Evolutionary conservation across 257 asterid genomes (phyloP).

Genomic region (Parsonsia alboflavescens): DNA sequence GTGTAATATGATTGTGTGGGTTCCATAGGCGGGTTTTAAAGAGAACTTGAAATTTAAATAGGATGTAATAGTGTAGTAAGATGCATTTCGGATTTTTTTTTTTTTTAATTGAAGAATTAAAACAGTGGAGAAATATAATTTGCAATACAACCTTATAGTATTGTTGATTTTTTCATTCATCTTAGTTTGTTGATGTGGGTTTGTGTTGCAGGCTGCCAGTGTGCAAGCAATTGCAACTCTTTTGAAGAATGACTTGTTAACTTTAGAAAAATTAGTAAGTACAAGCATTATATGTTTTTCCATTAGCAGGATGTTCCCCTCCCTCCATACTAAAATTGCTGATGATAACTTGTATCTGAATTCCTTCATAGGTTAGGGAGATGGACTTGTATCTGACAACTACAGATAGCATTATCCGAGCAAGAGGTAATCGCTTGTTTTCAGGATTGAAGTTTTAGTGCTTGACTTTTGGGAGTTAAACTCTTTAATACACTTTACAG

Average conservation of each 20-base stretch:
- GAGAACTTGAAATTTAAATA: too few relatives aligned
- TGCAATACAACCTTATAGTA: background rate
- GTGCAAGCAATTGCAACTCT: slow-evolving; percentile 55
- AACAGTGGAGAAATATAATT: too few relatives aligned
- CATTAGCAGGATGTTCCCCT: background rate
- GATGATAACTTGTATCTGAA: background rate
- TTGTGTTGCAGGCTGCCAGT: slow-evolving; percentile 55
- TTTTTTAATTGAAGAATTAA: too few relatives aligned
- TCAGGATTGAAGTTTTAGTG: background rate
- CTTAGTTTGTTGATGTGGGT: slow-evolving; percentile 10
- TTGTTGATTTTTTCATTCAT: background rate
- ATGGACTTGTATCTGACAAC: slow-evolving; percentile 95
- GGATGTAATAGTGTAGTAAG: too few relatives aligned
- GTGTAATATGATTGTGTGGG: too few relatives aligned
- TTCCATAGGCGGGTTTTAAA: too few relatives aligned
- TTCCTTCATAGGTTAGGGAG: slow-evolving; percentile 60
- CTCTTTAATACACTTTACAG: background rate
- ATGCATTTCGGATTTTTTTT: too few relatives aligned
- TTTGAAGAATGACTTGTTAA: slow-evolving; percentile 53
- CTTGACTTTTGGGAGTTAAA: background rate
- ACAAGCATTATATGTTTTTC: background rate
- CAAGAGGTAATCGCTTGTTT: slow-evolving; percentile 50
- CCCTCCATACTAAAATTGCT: background rate
- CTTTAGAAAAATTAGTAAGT: slow-evolving; percentile 64
- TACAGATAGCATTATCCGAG: slow-evolving; percentile 62